A percentile compares a stretch with the other conserved stretches of the same genome.
These are phyloP conservation scores for Apiospora rasikravindrae DNA, from an alignment of 2,329 filamentous ascomycete genomes.

Conservation along the genomic window DNA sequence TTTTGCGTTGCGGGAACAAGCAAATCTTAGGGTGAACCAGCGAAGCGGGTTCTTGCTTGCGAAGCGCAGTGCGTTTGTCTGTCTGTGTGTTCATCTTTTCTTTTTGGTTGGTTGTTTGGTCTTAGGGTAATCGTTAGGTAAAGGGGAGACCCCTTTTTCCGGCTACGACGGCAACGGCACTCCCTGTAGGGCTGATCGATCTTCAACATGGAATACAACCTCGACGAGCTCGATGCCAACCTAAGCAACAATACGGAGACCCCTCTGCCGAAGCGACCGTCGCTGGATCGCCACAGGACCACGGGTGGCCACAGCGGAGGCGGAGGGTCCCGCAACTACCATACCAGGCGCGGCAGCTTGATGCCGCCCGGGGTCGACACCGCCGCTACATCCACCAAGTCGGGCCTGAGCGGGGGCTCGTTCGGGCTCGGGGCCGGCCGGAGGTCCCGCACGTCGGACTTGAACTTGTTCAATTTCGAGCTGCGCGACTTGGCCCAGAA, in stretches of 20 bases:
- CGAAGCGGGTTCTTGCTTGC: neutral
- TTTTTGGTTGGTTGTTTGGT: neutral
- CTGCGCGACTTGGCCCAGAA: constrained; percentile 34
- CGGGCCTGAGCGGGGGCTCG: neutral
- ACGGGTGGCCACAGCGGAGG: constrained; percentile 26
- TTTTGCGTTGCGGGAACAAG: constrained; percentile 2
- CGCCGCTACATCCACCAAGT: neutral
- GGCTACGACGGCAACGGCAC: neutral
- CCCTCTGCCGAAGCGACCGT: neutral
- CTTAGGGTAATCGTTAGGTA: neutral
- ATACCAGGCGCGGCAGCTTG: constrained; percentile 35
- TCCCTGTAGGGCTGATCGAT: neutral
- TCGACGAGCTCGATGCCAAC: constrained; percentile 36
- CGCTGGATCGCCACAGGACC: constrained; percentile 27
- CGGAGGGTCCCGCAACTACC: constrained; percentile 15
- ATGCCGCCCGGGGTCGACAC: constrained; percentile 26
- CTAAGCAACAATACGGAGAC: constrained; percentile 29
- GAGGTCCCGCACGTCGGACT: constrained; percentile 28
- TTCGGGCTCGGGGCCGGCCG: constrained; percentile 22
- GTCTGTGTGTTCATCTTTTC: neutral
- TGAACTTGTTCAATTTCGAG: constrained; percentile 38
- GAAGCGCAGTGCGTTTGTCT: neutral
- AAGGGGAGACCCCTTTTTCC: neutral
- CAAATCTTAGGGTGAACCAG: neutral
- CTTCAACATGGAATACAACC: constrained; percentile 35